Evolutionary conservation across 805 yeast genomes (phyloP), one percentile per base, ranked within the genome.

Genomic region (Myxozyma melibiosi): DNA sequence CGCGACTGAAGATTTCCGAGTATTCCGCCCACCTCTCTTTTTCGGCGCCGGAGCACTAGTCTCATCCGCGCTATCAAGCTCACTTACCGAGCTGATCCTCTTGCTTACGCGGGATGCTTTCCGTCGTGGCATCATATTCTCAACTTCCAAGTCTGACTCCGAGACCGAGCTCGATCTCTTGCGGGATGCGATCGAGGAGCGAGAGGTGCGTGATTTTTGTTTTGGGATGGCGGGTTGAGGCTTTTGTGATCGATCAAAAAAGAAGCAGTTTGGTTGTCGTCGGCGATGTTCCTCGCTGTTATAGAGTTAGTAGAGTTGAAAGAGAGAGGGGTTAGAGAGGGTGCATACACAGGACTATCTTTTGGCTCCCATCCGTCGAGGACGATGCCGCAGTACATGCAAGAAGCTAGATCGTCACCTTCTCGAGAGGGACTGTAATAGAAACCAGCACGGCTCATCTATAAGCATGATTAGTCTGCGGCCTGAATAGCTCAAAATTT

Each of bases 361-460:
- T 73, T 76, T 1, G 71, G 67, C 56, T 80, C 87, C 95, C 95
- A 88, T 2, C 90, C 90, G 51, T 86, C 86, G 14, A 81, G 71
- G 0, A 85, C 78, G 18, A 79, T 72, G 9, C 80, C 81, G 70
- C 96, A 88, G 66, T 81, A 82, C 62, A 80, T 74, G 68, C 96
- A 88, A 2, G 80, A 73, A 1, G 83, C 82, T 27, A 80, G 76
- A 67, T 84, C 86, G 51, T 79, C 83, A 35, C 73, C 74, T 8
- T 38, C 66, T 2, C 74, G 71, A 27, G 68, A 61, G 1, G 89
- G 86, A 9, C 76, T 72, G 66, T 79, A 84, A 60, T 77, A 83
- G 66, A 88, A 85, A 0, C 96, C 95, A 33, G 83, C 81, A 30
- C 76, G 78, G 1, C 83, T 82, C 72, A 88, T 68, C 43, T 55